Evolutionary conservation across 805 yeast species (phyloP).

Genomic region (Sugiyamaella valdiviana): DNA sequence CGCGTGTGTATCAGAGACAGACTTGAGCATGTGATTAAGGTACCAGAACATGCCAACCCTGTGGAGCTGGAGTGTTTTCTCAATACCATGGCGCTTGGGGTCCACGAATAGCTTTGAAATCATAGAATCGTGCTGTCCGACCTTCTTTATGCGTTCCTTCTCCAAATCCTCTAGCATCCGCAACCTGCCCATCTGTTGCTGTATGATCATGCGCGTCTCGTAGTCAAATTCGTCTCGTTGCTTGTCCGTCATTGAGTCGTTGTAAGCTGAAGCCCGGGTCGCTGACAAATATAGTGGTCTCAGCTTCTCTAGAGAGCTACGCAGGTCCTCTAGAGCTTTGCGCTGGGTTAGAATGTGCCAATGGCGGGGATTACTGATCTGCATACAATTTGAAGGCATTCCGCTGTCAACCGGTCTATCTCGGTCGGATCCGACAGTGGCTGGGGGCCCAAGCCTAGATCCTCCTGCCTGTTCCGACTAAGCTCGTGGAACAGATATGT

Average conservation of each 20-base stretch:
- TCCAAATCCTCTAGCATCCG: constrained; percentile 28
- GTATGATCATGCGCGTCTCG: constrained; percentile 32
- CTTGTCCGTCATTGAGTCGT: constrained; percentile 28
- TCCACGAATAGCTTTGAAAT: constrained; percentile 21
- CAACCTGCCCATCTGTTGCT: constrained; percentile 28
- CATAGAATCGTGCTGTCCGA: constrained; percentile 5
- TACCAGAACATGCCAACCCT: constrained; percentile 34
- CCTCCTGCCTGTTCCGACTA: constrained; percentile 15
- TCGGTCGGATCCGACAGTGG: background rate
- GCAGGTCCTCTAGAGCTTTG: constrained; percentile 17
- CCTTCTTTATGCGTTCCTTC: constrained; percentile 17
- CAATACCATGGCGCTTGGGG: constrained; percentile 24
- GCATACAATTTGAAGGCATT: constrained; percentile 23
- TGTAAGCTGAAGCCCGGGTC: constrained; percentile 12
- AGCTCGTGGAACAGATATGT: constrained; percentile 19
- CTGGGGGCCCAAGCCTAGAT: constrained; percentile 4
- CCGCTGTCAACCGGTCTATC: constrained; percentile 25
- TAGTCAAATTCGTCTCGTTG: constrained; percentile 37
- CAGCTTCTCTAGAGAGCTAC: constrained; percentile 19
- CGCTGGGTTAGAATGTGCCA: background rate
- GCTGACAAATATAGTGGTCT: constrained; percentile 30
- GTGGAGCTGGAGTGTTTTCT: constrained; percentile 28
- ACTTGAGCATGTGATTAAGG: constrained; percentile 29
- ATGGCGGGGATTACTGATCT: background rate
- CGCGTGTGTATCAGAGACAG: constrained; percentile 29